Base-by-base conservation (phyloP, 2,329 filamentous ascomycete species). In the Aspergillus pseudoterreus region DNA sequence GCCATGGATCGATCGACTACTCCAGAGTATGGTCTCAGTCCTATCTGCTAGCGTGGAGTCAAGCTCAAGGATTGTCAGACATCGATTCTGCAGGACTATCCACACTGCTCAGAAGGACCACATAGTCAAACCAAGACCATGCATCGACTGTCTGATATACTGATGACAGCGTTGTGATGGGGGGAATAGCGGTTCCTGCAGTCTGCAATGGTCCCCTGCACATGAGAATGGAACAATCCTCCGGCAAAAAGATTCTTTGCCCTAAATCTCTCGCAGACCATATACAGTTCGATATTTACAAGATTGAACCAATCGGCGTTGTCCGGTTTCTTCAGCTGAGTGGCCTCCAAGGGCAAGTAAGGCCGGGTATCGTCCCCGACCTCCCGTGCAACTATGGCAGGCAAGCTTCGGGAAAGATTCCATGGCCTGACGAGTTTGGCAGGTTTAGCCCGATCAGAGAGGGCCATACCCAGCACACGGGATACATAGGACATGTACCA, bases 1-100 rank as follows among this genome's bases (percentile, higher is more conserved):
- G 32, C 43, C 33, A 45, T 46, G 35, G 33, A 54, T 54, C 22
- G 45, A 38, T 44, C 21, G 47, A 49, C 32, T 36, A 22, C 35
- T 15, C 10, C 22, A 39, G 24, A 42, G 15, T 11, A 17, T 11
- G 21, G 30, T 6, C 30, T 38, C 24, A 36, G 30, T 42, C 4
- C 14, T 12, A 22, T 12, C 11, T 14, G 11, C 32, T 49, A 49
- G 41, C 38, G 41, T 49, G 14, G 47, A 49, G 47, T 44, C 47
- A 33, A 49, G 47, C 41, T 44, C 41, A 38, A 19, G 15, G 47
- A 44, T 43, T 41, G 39, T 33, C 46, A 48, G 32, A 32, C 14
- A 6, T 49, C 47, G 32, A 43, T 49, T 49, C 47, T 49, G 42
- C 47, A 49, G 47, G 10, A 11, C 14, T n/a, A 35, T 15, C 38